Conservation (phyloP, 495 filamentous ascomycete genomes). For the Polyplosphaeria fusca region DNA sequence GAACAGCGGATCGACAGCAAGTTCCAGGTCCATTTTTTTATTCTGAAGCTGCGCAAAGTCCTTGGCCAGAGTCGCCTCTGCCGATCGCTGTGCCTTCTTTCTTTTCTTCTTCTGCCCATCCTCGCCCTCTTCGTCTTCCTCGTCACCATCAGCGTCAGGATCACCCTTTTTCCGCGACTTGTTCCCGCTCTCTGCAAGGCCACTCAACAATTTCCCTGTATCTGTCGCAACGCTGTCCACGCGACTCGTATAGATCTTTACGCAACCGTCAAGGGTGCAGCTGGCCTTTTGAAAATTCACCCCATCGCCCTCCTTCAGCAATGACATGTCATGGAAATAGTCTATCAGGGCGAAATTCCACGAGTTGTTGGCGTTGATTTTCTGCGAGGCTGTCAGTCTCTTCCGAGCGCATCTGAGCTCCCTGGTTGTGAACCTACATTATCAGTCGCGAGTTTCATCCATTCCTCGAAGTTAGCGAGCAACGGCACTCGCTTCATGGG, state of each 20-base stretch:
- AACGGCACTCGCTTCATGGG: slow-evolving; percentile 94
- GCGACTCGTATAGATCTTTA: slow-evolving; percentile 98
- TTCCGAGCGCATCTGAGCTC: not conserved
- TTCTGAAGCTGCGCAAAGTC: slow-evolving; percentile 85
- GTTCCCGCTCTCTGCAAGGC: slow-evolving; percentile 84
- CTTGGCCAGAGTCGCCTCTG: slow-evolving; percentile 85
- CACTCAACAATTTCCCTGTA: slow-evolving; percentile 91
- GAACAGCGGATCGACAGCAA: slow-evolving; percentile 94
- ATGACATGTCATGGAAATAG: slow-evolving; percentile 99
- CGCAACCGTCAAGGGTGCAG: slow-evolving; percentile 95
- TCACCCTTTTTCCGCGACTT: slow-evolving; percentile 63
- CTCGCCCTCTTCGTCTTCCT: slow-evolving; percentile 71
- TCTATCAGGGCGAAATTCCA: slow-evolving; percentile 99
- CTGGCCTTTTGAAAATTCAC: slow-evolving; percentile 99
- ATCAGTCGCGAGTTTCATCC: slow-evolving; percentile 99
- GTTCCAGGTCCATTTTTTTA: slow-evolving; percentile 96
- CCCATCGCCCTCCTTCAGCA: slow-evolving; percentile 91
- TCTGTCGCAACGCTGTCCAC: slow-evolving; percentile 98
- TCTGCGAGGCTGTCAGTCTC: slow-evolving; percentile 43
- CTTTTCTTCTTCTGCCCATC: slow-evolving; percentile 72
- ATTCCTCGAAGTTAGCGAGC: slow-evolving; percentile 97
- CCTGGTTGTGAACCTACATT: slow-evolving; percentile 55
- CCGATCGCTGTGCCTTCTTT: slow-evolving; percentile 72
- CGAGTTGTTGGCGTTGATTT: slow-evolving; percentile 98
- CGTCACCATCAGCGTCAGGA: slow-evolving; percentile 59